These are phyloP conservation scores for Odontarrhena argentea DNA, from an alignment of 345 rosid genomes.

Conservation along the genomic window DNA sequence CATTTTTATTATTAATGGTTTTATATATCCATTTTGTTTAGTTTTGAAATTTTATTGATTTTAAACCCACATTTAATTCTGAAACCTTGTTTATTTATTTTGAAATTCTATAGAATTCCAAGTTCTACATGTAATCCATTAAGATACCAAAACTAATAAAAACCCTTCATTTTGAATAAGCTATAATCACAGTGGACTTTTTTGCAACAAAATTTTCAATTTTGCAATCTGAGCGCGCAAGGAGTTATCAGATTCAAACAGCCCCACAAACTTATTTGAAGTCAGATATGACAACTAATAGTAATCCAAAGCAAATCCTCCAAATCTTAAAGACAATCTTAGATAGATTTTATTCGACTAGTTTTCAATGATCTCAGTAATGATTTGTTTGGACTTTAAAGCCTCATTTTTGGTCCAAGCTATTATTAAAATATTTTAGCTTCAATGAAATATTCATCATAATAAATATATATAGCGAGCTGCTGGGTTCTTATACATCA, in stretches of 20 bases:
- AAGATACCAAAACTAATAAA: too few relatives aligned
- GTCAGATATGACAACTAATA: conserved; percentile 30
- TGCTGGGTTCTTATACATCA: conserved; percentile 24
- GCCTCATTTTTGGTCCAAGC: conserved; percentile 24
- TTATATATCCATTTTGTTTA: too few relatives aligned
- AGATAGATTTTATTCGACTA: conserved; percentile 37
- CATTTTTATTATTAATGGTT: too few relatives aligned
- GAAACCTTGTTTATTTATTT: too few relatives aligned
- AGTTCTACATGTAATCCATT: too few relatives aligned
- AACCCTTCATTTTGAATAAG: background rate
- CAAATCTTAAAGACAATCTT: conserved; percentile 40
- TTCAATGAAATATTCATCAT: conserved; percentile 26
- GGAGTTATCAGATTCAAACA: conserved; percentile 12
- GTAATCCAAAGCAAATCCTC: conserved; percentile 27
- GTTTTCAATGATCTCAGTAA: conserved; percentile 33
- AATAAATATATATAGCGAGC: conserved; percentile 18
- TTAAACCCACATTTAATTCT: too few relatives aligned
- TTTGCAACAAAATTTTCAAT: conserved; percentile 5
- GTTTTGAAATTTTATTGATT: too few relatives aligned
- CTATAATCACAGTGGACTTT: background rate
- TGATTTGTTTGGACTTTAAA: conserved; percentile 37
- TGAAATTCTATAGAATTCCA: too few relatives aligned
- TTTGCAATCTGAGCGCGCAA: conserved; percentile 15
- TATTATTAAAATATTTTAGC: conserved; percentile 24
- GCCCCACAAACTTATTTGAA: conserved; percentile 28